Base-by-base conservation (phyloP, 805 yeast genomes). In the Starmera pachycereana region DNA sequence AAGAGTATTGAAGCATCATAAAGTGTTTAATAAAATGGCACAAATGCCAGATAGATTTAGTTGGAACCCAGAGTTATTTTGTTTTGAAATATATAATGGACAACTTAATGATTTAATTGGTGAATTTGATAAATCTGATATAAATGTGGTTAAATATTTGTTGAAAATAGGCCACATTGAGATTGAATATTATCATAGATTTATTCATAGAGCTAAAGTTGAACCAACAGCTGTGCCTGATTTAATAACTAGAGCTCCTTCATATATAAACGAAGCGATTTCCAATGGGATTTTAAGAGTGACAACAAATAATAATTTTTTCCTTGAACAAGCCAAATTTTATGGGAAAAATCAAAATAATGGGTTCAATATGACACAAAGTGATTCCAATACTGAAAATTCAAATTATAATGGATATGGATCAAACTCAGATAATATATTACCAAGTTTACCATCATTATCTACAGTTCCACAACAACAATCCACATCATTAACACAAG, bases 121-220 rank as follows among this genome's bases (percentile, higher is more conserved):
- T 29, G 47, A 45, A 3, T 18, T 45, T 12, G 33, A 51, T 12
- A 37, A 32, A 11, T 28, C 35, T 4, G 57, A 50, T 12, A 14
- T 45, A 12, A 49, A 51, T 32, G 32, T 44, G 11, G 53, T 46
- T 14, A 49, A 46, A 35, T 46, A 51, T 29, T 32, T 53, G 29
- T 44, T 46, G 28, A 53, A 49, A 31, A 46, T 52, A 13, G 56
- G 56, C 3, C 56, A 53, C 32, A 46, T 52, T 9, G 57, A 53
- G 28, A 14, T 53, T 13, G 57, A 53, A 33, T 53, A 50, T 35
- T 53, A 37, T 40, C 57, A 53, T 36, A 44, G 57, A 39, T 53
- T 46, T 38, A 45, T 53, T 18, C 41, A 49, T 30, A 37, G 37
- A 30, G 36, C 45, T 11, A 13, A 30, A 4, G 31, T 38, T 16